A percentile compares a stretch with the other conserved stretches of the same genome.
Conservation (phyloP, 1,284 basidiomycete genomes). For the Moesziomyces globuligerus region DNA sequence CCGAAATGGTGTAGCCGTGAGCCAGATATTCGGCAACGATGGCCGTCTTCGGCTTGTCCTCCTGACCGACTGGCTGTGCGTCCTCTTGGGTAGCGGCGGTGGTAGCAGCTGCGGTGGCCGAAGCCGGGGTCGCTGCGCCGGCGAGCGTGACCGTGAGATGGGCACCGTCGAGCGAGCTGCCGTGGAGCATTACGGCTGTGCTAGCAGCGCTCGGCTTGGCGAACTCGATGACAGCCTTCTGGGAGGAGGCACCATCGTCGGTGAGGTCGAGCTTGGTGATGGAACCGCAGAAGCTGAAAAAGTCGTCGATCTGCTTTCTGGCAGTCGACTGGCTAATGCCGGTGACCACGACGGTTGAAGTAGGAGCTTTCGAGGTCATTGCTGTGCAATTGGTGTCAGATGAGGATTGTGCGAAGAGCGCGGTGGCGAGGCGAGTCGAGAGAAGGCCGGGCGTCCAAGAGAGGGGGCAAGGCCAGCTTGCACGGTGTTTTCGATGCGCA, state of each 20-base stretch:
- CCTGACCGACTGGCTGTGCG: constrained; percentile 45
- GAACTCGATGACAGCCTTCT: constrained; percentile 42
- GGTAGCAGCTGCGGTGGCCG: constrained; percentile 14
- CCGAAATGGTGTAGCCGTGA: constrained; percentile 57
- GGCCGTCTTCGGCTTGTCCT: constrained; percentile 61
- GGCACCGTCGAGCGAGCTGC: constrained; percentile 55
- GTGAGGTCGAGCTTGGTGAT: constrained; percentile 42
- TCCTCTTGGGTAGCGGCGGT: constrained; percentile 16
- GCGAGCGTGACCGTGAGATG: constrained; percentile 41
- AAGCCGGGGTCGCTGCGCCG: constrained; percentile 7
- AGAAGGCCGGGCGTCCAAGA: neutral
- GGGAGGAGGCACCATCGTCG: constrained; percentile 30
- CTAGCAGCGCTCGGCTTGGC: constrained; percentile 48
- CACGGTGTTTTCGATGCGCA: constrained; percentile 4
- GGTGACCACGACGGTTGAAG: constrained; percentile 43
- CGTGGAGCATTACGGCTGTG: constrained; percentile 58
- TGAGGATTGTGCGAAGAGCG: neutral
- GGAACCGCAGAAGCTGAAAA: constrained; percentile 61
- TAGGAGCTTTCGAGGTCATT: constrained; percentile 25
- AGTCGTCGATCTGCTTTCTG: constrained; percentile 56
- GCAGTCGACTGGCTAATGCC: constrained; percentile 48
- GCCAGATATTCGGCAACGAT: constrained; percentile 61
- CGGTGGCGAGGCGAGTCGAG: neutral
- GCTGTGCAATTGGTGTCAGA: neutral
- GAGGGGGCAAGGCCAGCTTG: constrained; percentile 32